Base-by-base conservation (phyloP, 2,329 filamentous ascomycete genomes). In the Xylaria hypoxylon region DNA sequence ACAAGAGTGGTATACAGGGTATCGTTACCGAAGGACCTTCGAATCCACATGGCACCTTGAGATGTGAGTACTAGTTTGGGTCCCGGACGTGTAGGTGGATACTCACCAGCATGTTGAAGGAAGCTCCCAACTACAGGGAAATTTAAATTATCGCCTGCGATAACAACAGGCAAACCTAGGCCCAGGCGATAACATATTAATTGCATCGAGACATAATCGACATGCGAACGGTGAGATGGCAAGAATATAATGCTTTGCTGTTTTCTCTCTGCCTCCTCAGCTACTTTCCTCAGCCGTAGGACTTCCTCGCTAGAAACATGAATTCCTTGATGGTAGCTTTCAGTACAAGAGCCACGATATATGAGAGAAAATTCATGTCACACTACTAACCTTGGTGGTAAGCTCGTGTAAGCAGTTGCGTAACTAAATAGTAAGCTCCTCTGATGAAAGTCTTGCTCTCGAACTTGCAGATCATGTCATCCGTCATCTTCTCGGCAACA, bases 391-490 rank as follows among this genome's bases (percentile, higher is more conserved):
- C 96, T 82, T 98, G 95, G 76, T 98, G 94, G 78, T 99, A 99
- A 5, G 96, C 95, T 67, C 96, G 85, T 4, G 95, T 96, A 68
- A 98, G 83, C 52, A 98, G 84, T 80, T 98, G 95, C 1, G 94
- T 97, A 53, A 85, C 85, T 44, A 97, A 77, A 77, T 97, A 99
- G 78, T 98, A 98, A 52, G 96, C 95, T 26, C 93, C 89, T 55
- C 96, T 85, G 72, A 99, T 97, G 76, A 98, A 98, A 2, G 88
- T 84, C 77, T 94, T 96, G 83, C 91, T 96, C 80, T 99, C 96
- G 86, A 98, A 95, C 81, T 99, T 99, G 86, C 95, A 98, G 68
- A 99, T 97, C 96, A 99, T 98, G 69, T 91, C 89, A 76, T 97
- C 93, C 26, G 94, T 93, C 86, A 96, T 90, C 71, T 91, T 90